Evolutionary conservation across 2,329 filamentous ascomycete species (phyloP), one percentile per base, ranked within the genome.

Genomic region (Aureobasidium sp.): DNA sequence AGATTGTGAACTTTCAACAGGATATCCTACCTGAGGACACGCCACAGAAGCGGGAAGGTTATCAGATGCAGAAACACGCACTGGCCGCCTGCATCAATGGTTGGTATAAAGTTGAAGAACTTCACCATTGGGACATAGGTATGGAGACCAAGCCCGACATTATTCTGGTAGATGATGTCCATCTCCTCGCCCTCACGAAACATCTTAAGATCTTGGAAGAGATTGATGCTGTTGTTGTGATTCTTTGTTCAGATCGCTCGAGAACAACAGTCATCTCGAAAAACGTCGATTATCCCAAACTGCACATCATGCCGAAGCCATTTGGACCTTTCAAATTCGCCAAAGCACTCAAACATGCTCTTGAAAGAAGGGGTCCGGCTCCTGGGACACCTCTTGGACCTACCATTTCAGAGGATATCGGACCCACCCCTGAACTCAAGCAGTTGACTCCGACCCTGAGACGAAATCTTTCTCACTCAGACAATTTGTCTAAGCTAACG

Each of bases 311-410:
- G 36, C 25, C 54, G 18, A 66, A 60, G 53, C 77, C 77, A 15
- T 74, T 77, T 27, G 77, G 77, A 11, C 76, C 77, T 10, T 72
- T 73, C 67, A 79, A 78, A 66, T 72, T 79, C 33, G 74, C 74
- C 13, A 72, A 70, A 25, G 47, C 43, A 25, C 54, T 66, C 15
- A 51, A 50, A 15, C 60, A 64, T 13, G 60, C 60, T 16, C 50
- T 64, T 11, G 60, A 64, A 48, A 64, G 53, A 25, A 36, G 48
- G 9, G 27, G 31, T 23, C 40, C 48, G 20, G 15, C 23, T 16
- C 7, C 36, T 13, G 23, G 11, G 10, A 43, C 36, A 20, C 11
- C 3, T 6, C 23, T 6, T 4, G 59, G 9, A 5, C 47, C 47
- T 25, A 4, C 47, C 11, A 43, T 62, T 6, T 11, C 13, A 11